A percentile compares a stretch with the other conserved stretches of the same genome.
Evolutionary conservation across 2,329 filamentous ascomycete genomes (phyloP).

Genomic region (Tolypocladium tundrense): DNA sequence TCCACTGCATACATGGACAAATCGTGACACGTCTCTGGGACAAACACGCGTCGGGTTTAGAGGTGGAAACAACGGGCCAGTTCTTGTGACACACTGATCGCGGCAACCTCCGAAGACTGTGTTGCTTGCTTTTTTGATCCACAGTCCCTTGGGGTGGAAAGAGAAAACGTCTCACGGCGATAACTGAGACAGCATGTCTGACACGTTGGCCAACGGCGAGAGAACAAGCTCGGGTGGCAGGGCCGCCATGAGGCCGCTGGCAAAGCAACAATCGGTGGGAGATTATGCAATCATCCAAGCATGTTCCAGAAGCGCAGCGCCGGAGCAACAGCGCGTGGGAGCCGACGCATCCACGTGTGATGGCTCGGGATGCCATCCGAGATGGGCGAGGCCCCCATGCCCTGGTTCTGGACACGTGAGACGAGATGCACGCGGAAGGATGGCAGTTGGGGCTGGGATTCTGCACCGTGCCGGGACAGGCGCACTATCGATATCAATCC

Average conservation of each 20-base stretch:
- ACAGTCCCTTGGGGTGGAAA: neutral
- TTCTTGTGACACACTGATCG: neutral
- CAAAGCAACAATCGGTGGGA: neutral
- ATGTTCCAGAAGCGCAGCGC: neutral
- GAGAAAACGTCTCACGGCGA: neutral
- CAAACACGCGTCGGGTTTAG: neutral
- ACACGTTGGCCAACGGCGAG: neutral
- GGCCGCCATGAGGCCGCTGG: neutral
- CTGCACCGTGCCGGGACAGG: neutral
- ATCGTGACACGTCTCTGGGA: neutral
- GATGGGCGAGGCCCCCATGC: neutral
- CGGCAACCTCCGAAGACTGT: neutral
- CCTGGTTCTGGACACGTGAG: neutral
- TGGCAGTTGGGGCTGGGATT: neutral
- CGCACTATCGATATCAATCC: neutral
- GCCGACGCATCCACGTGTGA: neutral
- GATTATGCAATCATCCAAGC: neutral
- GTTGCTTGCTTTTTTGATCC: neutral
- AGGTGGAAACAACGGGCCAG: neutral
- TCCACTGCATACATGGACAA: neutral
- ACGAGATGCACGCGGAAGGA: neutral
- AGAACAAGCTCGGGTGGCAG: neutral
- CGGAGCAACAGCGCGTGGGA: neutral
- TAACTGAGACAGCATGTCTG: neutral
- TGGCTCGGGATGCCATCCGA: neutral